Evolutionary conservation across 805 yeast genomes (phyloP).

Genomic region (Diddensiella transvaalensis): DNA sequence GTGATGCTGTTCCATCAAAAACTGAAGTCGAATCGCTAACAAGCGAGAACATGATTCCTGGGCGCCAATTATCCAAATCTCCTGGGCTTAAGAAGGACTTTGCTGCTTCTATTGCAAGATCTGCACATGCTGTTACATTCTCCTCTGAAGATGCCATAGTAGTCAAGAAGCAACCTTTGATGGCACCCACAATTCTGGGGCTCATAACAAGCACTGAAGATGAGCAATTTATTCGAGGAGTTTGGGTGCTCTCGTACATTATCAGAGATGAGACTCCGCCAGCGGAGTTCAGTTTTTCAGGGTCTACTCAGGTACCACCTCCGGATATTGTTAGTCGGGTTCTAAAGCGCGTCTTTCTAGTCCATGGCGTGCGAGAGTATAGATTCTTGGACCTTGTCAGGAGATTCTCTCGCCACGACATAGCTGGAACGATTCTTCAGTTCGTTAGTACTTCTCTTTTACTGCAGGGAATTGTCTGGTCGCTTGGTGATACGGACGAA

Average conservation of each 20-base stretch:
- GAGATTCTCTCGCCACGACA: slow-evolving; percentile 13
- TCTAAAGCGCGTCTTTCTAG: slow-evolving; percentile 17
- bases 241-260: slow-evolving; percentile 18
- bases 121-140: not conserved
- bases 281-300: slow-evolving; percentile 11
- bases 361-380: slow-evolving; percentile 2
- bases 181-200: slow-evolving; percentile 22
- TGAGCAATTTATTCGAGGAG: slow-evolving; percentile 18
- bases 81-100: not conserved
- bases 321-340: slow-evolving; percentile 21
- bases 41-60: not conserved
- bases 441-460: slow-evolving; percentile 21
- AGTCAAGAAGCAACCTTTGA: not conserved
- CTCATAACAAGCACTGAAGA: slow-evolving; percentile 20
- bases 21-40: not conserved
- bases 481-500: slow-evolving; percentile 17
- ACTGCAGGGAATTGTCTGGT: slow-evolving; percentile 17
- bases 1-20: too few relatives aligned
- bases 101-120: not conserved
- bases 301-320: slow-evolving; percentile 22
- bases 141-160: not conserved
- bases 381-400: slow-evolving; percentile 10
- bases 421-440: slow-evolving; percentile 18
- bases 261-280: slow-evolving; percentile 21
- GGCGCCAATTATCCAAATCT: not conserved